Conservation (phyloP, 202 grass and related monocot genomes). For the Thinopyrum obtusiflorum region DNA sequence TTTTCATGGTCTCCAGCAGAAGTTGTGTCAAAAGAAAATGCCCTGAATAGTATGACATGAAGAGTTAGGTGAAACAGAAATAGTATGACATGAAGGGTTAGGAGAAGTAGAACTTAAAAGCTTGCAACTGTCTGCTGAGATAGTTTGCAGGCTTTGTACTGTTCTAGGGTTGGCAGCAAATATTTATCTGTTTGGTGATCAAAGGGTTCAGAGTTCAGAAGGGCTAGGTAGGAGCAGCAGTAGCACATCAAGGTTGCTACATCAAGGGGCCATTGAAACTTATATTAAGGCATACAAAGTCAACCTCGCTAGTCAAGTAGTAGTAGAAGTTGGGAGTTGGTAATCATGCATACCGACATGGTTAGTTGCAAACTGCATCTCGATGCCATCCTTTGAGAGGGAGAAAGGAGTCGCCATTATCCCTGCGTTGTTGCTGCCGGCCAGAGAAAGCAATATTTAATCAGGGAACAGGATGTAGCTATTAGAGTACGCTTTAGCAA, state of each 20-base stretch:
- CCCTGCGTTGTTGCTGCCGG: constrained; percentile 86
- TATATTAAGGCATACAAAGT: background rate
- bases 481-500: background rate
- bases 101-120: background rate
- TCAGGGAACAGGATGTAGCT: background rate
- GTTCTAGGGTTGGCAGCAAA: background rate
- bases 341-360: constrained; percentile 63
- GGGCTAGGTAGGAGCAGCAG: background rate
- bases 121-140: background rate
- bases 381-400: constrained; percentile 86
- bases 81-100: too few species aligned
- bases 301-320: background rate
- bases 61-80: background rate
- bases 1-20: constrained; percentile 87
- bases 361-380: constrained; percentile 97
- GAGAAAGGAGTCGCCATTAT: constrained; percentile 86
- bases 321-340: background rate
- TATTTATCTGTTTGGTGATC: background rate
- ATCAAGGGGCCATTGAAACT: background rate
- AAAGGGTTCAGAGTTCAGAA: background rate
- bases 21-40: constrained; percentile 95
- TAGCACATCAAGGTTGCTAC: background rate
- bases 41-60: constrained; percentile 47
- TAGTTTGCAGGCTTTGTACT: background rate
- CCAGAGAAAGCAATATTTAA: background rate